Base-by-base conservation (phyloP, 2,329 filamentous ascomycete genomes). In the Nemania sp. region DNA sequence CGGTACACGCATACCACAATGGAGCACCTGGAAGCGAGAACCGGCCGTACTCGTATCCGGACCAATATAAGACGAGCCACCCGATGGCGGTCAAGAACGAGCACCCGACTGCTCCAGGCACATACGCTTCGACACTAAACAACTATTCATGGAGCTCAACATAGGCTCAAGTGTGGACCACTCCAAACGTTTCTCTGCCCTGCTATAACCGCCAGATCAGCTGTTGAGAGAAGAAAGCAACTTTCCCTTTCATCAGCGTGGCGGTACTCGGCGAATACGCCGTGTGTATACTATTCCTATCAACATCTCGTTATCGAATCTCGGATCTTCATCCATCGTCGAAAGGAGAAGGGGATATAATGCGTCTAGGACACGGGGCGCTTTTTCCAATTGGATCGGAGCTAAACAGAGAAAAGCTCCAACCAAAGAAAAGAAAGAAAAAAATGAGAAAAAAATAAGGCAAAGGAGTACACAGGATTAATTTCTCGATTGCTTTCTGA, bases 121-220 rank as follows among this genome's bases (percentile, higher is more conserved):
- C 73, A 15, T 79, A 79, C 12, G 79, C 78, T 53, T 76, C 77
- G 49, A 72, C 71, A 43, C 73, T 82, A 68, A 78, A 75, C 65
- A 78, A 82, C 64, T 84, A 84, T 65, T 81, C 80, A 26, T 84
- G 81, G 81, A 81, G 77, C 59, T 71, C 75, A 46, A 79, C 76
- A 51, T 80, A 56, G 43, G 30, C n/a, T n/a, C 12, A n/a, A 26
- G 20, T 19, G 23, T 40, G 22, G 45, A 47, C 20, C 30, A 49
- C 4, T 39, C 11, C 30, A 22, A 42, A 20, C 34, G 37, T 44
- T n/a, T 6, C 33, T 41, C 31, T 9, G 24, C 43, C 33, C 40
- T 20, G 19, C 34, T 28, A 39, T 24, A 36, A 26, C 43, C 34
- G 36, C 42, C 28, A 34, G 20, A 22, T 36, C 30, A 30, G 42